These are phyloP conservation scores for Sporothrix schenckii DNA, from an alignment of 2,329 filamentous ascomycete species.

Conservation along the genomic window DNA sequence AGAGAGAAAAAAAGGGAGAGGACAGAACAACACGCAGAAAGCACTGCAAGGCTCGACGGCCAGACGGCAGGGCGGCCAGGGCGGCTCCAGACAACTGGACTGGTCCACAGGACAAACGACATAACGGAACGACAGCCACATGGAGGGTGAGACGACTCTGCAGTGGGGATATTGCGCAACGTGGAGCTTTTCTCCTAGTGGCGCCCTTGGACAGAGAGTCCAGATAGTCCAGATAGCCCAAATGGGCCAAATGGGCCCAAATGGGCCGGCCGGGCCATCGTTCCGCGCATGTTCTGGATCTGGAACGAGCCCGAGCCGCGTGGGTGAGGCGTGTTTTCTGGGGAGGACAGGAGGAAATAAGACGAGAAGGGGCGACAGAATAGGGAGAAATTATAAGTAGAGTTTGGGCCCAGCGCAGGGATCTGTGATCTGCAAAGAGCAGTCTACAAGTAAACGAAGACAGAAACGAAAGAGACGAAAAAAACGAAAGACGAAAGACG, in stretches of 20 bases:
- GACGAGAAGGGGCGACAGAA: not conserved
- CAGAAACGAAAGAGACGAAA: not conserved
- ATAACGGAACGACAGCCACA: too few relatives aligned
- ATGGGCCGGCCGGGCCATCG: slow-evolving; percentile 35
- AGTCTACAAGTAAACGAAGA: not conserved
- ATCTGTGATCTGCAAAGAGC: not conserved
- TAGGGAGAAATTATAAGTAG: slow-evolving; percentile 12
- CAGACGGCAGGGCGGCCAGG: slow-evolving; percentile 29
- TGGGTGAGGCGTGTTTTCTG: not conserved
- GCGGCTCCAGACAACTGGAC: slow-evolving; percentile 23
- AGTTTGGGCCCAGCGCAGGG: slow-evolving; percentile 18
- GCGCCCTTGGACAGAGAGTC: not conserved
- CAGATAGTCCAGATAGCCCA: not conserved
- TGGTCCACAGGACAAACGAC: not conserved
- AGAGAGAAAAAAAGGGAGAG: not conserved
- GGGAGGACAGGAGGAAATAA: not conserved
- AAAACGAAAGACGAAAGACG: not conserved
- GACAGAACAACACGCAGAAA: not conserved
- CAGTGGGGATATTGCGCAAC: not conserved
- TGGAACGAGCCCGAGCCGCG: slow-evolving; percentile 32
- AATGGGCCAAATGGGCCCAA: slow-evolving; percentile 31
- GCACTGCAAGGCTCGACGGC: slow-evolving; percentile 21
- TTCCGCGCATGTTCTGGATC: slow-evolving; percentile 33
- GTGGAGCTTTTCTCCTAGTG: not conserved
- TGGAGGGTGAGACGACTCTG: not conserved